Base-by-base conservation (phyloP, 495 filamentous ascomycete genomes). In the Trichoderma asperelloides region DNA sequence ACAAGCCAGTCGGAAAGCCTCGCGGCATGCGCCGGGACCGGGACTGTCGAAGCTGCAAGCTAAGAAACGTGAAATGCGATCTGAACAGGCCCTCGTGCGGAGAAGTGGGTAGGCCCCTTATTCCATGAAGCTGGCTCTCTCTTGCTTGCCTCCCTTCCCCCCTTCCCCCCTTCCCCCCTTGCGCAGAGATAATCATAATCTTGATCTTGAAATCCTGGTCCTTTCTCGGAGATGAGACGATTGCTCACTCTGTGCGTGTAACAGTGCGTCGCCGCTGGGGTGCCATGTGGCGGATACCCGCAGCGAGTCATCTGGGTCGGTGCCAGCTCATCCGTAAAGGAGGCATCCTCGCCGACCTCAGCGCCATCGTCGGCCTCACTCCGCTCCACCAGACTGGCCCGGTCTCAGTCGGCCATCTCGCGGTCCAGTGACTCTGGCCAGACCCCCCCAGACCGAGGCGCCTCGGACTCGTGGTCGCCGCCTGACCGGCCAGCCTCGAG, bases 11-110 rank as follows among this genome's bases (percentile, higher is more conserved):
- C 25, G 65, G 65, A 40, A 78, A 77, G 69, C 73, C 74, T 30
- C 75, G 75, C 13, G 72, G 76, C 11, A 76, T 78, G 43, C 73
- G 75, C 15, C 70, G 74, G 39, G 75, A 77, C 66, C 75, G 75
- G 25, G 73, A 77, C 49, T 77, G 75, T 51, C 64, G 70, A 37
- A 71, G 68, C 45, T 77, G 75, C 63, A 74, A 74, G 65, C 55
- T 28, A 37, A 70, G 73, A 43, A 67, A 71, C 30, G 66, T 74
- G 68, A 77, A 77, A 62, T 77, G 75, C 57, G 75, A 77, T 68
- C 62, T 77, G 2, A 77, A 77, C 40, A 69, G 75, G 3, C 75
- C 75, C 13, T 72, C 72, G 28, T 77, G 75, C 49, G 72, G 55
- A 60, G 55, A 60, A 60, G 55, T 60, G 55, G 55, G 55, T 60